These are phyloP conservation scores for Omphalea diandra DNA, from an alignment of 441 rosid species.

Conservation along the genomic window DNA sequence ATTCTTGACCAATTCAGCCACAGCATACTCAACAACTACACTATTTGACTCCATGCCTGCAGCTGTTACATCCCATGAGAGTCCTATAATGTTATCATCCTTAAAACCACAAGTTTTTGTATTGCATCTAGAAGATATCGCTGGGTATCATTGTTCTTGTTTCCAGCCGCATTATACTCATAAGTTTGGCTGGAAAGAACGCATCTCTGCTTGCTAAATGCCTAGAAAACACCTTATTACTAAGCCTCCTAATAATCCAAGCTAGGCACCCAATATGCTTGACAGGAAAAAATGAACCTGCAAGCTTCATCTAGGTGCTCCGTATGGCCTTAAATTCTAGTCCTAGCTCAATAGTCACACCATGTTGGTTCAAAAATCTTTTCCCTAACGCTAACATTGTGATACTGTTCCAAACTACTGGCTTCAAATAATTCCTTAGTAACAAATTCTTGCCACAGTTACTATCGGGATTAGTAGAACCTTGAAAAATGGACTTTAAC, in stretches of 20 bases:
- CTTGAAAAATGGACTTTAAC: constrained; percentile 71
- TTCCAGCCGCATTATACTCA: constrained; percentile 54
- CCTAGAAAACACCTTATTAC: constrained; percentile 60
- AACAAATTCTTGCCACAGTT: constrained; percentile 37
- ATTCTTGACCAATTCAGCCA: constrained; percentile 77
- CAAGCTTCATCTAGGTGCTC: constrained; percentile 64
- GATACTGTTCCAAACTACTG: constrained; percentile 81
- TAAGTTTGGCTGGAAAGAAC: constrained; percentile 60
- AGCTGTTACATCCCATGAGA: constrained; percentile 87
- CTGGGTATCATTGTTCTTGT: constrained; percentile 45
- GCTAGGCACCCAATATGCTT: constrained; percentile 87
- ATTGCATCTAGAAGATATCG: constrained; percentile 76
- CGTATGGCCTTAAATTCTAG: constrained; percentile 72
- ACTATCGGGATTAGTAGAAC: constrained; percentile 54
- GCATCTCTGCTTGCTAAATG: constrained; percentile 59
- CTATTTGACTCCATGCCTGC: constrained; percentile 91
- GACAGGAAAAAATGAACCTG: constrained; percentile 63
- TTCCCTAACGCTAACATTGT: constrained; percentile 81
- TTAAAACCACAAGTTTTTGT: constrained; percentile 69
- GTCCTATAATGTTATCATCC: constrained; percentile 82
- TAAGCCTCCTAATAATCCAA: constrained; percentile 70
- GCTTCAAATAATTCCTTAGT: constrained; percentile 59
- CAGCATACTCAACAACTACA: constrained; percentile 70
- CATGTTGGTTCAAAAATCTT: constrained; percentile 58
- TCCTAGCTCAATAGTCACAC: constrained; percentile 68